phyloP scores from a whole-genome alignment of 2,329 filamentous ascomycete genomes.

The Venturia nashicola region DNA sequence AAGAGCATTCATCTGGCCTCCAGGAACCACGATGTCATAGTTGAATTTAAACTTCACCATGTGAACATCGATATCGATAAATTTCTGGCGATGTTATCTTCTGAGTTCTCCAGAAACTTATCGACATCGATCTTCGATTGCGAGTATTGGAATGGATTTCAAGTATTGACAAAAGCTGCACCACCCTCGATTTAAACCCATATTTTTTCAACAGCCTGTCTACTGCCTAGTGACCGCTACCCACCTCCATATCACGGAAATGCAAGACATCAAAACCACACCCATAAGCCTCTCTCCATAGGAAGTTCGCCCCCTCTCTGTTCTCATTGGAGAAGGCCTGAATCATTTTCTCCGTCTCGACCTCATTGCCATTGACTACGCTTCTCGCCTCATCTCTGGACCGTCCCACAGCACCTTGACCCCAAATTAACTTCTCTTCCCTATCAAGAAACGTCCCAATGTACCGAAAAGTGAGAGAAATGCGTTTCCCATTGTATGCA shows the following conservation, averaged over 20 bases:
- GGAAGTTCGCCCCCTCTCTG: slow-evolving; percentile 47
- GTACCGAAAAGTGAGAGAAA: slow-evolving; percentile 80
- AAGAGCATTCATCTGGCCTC: too few species aligned
- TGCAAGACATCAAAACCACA: slow-evolving; percentile 74
- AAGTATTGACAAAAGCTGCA: too few species aligned
- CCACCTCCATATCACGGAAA: slow-evolving; percentile 17
- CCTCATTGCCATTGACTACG: slow-evolving; percentile 58
- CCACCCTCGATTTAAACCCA: too few species aligned
- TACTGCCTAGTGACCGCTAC: too few species aligned
- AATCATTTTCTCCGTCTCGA: slow-evolving; percentile 57
- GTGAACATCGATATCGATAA: not conserved
- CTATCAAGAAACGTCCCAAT: slow-evolving; percentile 75
- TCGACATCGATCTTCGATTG: too few species aligned
- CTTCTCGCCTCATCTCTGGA: slow-evolving; percentile 42
- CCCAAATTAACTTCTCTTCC: slow-evolving; percentile 65
- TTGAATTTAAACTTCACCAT: too few species aligned
- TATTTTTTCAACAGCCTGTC: too few species aligned
- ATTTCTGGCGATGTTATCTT: not conserved
- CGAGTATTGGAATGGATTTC: too few species aligned
- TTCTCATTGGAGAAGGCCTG: slow-evolving; percentile 80
- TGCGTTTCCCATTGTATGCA: slow-evolving; percentile 62
- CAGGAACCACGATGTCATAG: too few species aligned
- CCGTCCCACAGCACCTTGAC: slow-evolving; percentile 73
- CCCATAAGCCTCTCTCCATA: slow-evolving; percentile 68
- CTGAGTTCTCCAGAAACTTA: too few species aligned